Percentiles rank a stretch among this genome's conserved stretches.
Conservation (phyloP, 352 stramenopile species). For the Peronospora destructor region DNA sequence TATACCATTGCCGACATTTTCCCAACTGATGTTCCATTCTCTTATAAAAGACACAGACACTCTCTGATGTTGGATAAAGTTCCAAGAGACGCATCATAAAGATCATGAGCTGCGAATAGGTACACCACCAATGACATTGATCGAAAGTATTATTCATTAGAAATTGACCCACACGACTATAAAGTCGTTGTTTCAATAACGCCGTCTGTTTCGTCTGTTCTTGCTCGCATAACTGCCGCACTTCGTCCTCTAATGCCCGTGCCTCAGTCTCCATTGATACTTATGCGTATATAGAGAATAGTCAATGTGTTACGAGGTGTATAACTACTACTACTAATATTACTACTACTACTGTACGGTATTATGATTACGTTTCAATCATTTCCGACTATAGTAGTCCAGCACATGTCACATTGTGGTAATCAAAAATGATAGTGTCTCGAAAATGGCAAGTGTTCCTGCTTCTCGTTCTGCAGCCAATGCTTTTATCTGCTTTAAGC, state of each 20-base stretch:
- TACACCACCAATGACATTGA: conserved; percentile 73
- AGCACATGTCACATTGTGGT: too few species aligned
- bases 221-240: conserved; percentile 32
- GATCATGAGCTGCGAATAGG: conserved; percentile 70
- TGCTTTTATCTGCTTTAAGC: conserved; percentile 27
- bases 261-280: conserved; percentile 31
- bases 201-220: conserved; percentile 32
- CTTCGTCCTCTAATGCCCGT: conserved; percentile 32
- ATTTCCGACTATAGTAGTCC: too few species aligned
- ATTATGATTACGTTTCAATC: not conserved
- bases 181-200: conserved; percentile 61
- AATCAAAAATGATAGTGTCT: conserved; percentile 18
- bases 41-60: conserved; percentile 68
- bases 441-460: conserved; percentile 44
- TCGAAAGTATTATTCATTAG: conserved; percentile 51
- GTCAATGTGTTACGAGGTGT: too few species aligned
- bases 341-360: too few species aligned
- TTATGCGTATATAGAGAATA: too few species aligned
- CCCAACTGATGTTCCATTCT: conserved; percentile 61
- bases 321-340: too few species aligned
- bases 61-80: conserved; percentile 61
- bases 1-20: conserved; percentile 66
- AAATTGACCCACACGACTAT: conserved; percentile 72
- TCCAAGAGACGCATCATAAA: conserved; percentile 86
- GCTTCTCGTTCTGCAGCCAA: conserved; percentile 40